A percentile compares a stretch with the other conserved stretches of the same genome.
phyloP scores from a whole-genome alignment of 148 eudicot species.

The Euryodendron excelsum region DNA sequence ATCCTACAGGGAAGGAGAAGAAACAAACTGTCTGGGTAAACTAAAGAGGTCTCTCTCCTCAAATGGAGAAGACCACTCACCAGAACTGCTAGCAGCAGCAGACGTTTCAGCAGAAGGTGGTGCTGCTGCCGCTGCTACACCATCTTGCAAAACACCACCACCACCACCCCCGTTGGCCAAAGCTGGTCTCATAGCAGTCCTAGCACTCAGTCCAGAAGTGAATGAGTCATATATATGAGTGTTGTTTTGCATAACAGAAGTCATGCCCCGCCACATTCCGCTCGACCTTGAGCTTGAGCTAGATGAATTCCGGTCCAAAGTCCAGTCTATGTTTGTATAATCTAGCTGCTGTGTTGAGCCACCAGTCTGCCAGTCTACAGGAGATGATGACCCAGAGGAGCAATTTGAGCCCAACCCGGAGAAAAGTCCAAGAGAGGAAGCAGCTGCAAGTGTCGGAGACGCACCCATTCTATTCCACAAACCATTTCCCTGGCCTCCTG shows the following conservation, averaged over 20 bases:
- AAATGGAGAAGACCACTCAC: conserved; percentile 95
- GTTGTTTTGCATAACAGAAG: conserved; percentile 33
- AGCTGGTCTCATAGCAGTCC: conserved; percentile 48
- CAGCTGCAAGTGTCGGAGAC: conserved; percentile 64
- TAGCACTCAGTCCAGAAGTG: conserved; percentile 35
- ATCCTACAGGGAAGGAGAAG: conserved; percentile 84
- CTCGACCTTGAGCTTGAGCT: conserved; percentile 42
- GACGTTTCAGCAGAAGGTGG: conserved; percentile 40
- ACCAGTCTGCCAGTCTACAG: conserved; percentile 83
- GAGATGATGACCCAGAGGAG: conserved; percentile 69
- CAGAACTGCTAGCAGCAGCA: conserved; percentile 43
- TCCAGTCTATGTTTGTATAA: conserved; percentile 87
- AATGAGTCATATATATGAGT: conserved; percentile 38
- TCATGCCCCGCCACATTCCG: conserved; percentile 46
- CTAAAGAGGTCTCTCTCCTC: conserved; percentile 92
- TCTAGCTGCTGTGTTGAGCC: conserved; percentile 60
- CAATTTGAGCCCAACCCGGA: conserved; percentile 62
- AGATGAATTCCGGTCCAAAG: conserved; percentile 45
- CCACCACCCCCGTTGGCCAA: conserved; percentile 46
- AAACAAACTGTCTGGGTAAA: conserved; percentile 90
- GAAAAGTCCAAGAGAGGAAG: conserved; percentile 88
- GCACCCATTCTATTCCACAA: conserved; percentile 46
- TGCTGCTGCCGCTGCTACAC: too few species aligned
- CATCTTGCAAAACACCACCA: conserved; percentile 60
- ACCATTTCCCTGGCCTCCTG: conserved; percentile 31